These are phyloP conservation scores for Nemania sp. DNA, from an alignment of 2,329 filamentous ascomycete genomes.

Conservation along the genomic window DNA sequence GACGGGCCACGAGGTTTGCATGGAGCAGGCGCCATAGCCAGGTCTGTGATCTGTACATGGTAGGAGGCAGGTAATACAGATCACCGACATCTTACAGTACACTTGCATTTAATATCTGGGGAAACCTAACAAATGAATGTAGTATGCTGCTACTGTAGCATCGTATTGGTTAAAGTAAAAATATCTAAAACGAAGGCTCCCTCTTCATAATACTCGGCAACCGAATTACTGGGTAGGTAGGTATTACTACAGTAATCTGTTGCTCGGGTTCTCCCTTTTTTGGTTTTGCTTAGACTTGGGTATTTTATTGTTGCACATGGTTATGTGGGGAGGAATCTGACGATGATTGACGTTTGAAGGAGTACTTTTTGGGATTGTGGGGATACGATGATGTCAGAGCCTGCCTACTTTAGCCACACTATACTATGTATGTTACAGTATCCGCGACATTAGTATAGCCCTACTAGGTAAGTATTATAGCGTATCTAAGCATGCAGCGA, in stretches of 20 bases:
- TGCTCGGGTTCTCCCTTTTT: constrained; percentile 11
- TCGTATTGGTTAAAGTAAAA: background rate
- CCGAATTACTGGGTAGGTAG: constrained; percentile 11
- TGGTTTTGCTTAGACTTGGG: constrained; percentile 6
- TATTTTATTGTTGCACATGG: background rate
- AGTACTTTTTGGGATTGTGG: constrained; percentile 39
- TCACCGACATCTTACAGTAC: background rate
- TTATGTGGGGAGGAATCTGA: constrained; percentile 35
- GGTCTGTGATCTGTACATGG: background rate
- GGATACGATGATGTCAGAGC: constrained; percentile 47
- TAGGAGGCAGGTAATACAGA: background rate
- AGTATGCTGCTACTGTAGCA: background rate
- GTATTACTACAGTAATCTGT: constrained; percentile 11
- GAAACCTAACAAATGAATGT: constrained; percentile 1
- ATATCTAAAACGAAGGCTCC: background rate
- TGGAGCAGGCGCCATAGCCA: background rate
- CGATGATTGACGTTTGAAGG: constrained; percentile 38
- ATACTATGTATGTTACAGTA: background rate
- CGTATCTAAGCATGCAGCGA: too few relatives aligned
- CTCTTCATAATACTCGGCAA: constrained; percentile 4
- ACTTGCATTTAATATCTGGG: background rate
- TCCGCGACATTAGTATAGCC: background rate
- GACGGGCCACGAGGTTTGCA: constrained; percentile 25
- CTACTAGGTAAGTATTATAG: background rate
- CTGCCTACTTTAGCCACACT: constrained; percentile 3